Conservation (phyloP, 106 monocot genomes). For the Triglochin maritima region DNA sequence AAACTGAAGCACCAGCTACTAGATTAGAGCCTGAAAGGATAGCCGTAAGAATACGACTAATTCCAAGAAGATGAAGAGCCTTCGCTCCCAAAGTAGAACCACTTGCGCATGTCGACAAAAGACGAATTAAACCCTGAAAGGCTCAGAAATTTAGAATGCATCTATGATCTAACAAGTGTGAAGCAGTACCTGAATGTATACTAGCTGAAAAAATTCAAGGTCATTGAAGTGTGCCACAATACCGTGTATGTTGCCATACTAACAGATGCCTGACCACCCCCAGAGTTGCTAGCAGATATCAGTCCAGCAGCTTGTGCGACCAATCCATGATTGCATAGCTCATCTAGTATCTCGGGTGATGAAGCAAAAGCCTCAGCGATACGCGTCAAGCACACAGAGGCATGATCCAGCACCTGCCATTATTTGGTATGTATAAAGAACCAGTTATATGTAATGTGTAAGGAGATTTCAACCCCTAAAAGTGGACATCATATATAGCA, state of each 20-base stretch:
- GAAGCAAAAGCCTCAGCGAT: slow-evolving; percentile 83
- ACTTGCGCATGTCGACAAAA: slow-evolving; percentile 91
- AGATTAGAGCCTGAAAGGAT: slow-evolving; percentile 83
- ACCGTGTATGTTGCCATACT: slow-evolving; percentile 91
- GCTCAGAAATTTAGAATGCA: neutral
- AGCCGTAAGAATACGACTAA: slow-evolving; percentile 86
- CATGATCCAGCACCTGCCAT: slow-evolving; percentile 69
- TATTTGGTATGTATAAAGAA: neutral
- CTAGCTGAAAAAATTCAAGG: no score
- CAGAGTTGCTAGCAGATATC: slow-evolving; percentile 75
- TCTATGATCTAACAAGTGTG: no score
- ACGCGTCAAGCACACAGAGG: slow-evolving; percentile 80
- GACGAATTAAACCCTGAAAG: slow-evolving; percentile 81
- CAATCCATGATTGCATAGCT: slow-evolving; percentile 86
- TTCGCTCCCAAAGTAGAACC: slow-evolving; percentile 83
- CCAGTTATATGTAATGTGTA: neutral
- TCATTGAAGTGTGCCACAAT: no score
- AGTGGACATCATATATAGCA: neutral
- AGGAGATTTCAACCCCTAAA: neutral
- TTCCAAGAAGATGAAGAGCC: slow-evolving; percentile 84
- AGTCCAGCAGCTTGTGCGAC: slow-evolving; percentile 78
- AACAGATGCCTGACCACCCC: slow-evolving; percentile 79
- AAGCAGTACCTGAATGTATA: no score
- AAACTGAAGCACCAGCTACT: slow-evolving; percentile 58
- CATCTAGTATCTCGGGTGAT: slow-evolving; percentile 78